Percentiles rank a stretch among this genome's conserved stretches.
Evolutionary conservation across 768 basidiomycete genomes (phyloP).

Genomic region (button mushroom (Agaricus bisporus)): DNA sequence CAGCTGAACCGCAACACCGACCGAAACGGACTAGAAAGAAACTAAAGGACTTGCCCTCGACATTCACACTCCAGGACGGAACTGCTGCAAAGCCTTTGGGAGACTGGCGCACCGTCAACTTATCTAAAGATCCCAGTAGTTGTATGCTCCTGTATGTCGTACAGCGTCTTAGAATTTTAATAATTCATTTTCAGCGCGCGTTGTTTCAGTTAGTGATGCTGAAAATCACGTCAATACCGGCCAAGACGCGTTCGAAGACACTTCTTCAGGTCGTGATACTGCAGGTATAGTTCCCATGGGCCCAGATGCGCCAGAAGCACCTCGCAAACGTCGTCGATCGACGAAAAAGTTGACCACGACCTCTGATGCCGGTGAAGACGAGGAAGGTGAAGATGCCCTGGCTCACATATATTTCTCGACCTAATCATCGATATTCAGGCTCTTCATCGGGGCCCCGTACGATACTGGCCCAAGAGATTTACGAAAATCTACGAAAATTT

Average conservation of each 20-base stretch:
- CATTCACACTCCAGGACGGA: slow-evolving; percentile 38
- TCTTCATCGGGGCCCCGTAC: slow-evolving; percentile 22
- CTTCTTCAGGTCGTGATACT: no score
- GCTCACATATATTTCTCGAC: background rate
- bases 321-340: slow-evolving; percentile 1
- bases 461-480: slow-evolving; percentile 63
- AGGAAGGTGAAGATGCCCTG: background rate
- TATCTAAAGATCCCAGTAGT: slow-evolving; percentile 5
- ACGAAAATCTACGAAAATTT: slow-evolving; percentile 65
- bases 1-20: background rate
- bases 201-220: background rate
- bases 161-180: background rate
- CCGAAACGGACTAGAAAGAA: slow-evolving; percentile 32
- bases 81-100: slow-evolving; percentile 33
- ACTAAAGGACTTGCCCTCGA: slow-evolving; percentile 51
- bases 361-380: background rate
- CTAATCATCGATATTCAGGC: background rate
- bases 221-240: slow-evolving; percentile 9
- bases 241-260: background rate
- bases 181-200: slow-evolving; percentile 4
- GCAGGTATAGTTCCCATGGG: no score
- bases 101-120: slow-evolving; percentile 30
- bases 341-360: background rate
- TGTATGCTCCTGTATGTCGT: slow-evolving; percentile 6
- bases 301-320: background rate